phyloP scores from a whole-genome alignment of 2,329 filamentous ascomycete genomes.

The Nigrospora osmanthi region DNA sequence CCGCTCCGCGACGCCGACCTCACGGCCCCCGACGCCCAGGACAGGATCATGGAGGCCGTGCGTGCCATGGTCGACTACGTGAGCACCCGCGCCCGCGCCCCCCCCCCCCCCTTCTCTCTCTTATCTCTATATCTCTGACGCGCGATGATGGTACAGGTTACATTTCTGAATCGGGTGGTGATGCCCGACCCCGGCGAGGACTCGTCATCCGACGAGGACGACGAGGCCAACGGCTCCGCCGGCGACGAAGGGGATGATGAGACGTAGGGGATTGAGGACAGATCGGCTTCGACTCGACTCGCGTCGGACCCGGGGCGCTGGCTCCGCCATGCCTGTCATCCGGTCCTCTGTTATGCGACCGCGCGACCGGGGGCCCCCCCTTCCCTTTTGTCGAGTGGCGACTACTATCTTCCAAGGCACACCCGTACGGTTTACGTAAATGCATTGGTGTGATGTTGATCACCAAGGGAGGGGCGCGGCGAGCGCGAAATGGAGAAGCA shows the following conservation, averaged over 20 bases:
- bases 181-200: conserved; percentile 57
- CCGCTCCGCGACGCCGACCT: conserved; percentile 61
- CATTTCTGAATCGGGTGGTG: conserved; percentile 64
- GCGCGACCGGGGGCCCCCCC: too few species aligned
- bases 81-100: conserved; percentile 32
- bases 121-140: neutral
- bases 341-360: too few species aligned
- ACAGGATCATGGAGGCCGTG: conserved; percentile 57
- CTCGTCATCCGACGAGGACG: conserved; percentile 30
- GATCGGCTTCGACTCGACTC: too few species aligned
- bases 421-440: too few species aligned
- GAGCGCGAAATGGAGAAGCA: too few species aligned
- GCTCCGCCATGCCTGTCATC: too few species aligned
- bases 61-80: conserved; percentile 71
- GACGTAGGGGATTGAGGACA: neutral
- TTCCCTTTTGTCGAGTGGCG: too few species aligned
- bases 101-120: too few species aligned
- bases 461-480: too few species aligned
- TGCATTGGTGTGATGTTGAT: too few species aligned
- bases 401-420: too few species aligned
- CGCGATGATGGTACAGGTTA: conserved; percentile 42
- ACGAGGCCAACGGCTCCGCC: conserved; percentile 14
- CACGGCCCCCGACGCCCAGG: conserved; percentile 51
- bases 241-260: neutral
- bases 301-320: too few species aligned